Evolutionary conservation across 2,329 filamentous ascomycete species (phyloP), one percentile per base, ranked within the genome.

Genomic region (Penicillium nordicum): DNA sequence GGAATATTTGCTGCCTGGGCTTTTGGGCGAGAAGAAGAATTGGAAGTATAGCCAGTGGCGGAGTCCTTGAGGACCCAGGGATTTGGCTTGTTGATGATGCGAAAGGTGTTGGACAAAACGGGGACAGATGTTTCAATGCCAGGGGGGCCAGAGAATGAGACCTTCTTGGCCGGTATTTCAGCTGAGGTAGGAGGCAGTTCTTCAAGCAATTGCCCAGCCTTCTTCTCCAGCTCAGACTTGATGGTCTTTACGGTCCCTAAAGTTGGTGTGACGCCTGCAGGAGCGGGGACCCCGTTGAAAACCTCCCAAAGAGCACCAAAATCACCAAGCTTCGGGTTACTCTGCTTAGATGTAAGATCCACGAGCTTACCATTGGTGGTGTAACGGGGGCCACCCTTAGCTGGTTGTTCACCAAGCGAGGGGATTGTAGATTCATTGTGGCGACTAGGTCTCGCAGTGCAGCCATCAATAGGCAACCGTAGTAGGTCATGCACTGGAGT

Each of bases 401-500:
- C 53, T 53, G 50, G 53, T 47, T 51, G 49, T 41, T 59, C 42
- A 30, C 40, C 21, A 23, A 48, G 38, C 23, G 59, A 51, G 50
- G 48, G 16, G 36, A 30, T 45, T 40, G 44, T 25, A 32, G 45
- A 43, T 51, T 65, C 54, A 49, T 45, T 29, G 59, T 57, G 58
- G 47, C 55, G 45, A 60, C 34, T 36, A 32, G 48, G 30, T 40
- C 30, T 30, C 40, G 64, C 55, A 30, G 44, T 53, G 43, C 57
- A 45, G 54, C 56, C 44, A 27, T 61, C 59, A 9, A 65, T 65
- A 21, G 73, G 71, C 14, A 72, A 74, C 47, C 70, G 67, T 8
- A 79, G 70, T 46, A 80, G 72, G 59, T 74, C 70, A 60, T 78
- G 74, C 60, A 76, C 78, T 63, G 74, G 70, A 61, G 71, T 68